Evolutionary conservation across 306 rosid genomes (phyloP), one percentile per base, ranked within the genome.

Genomic region (Cyclanthera cordifolia): DNA sequence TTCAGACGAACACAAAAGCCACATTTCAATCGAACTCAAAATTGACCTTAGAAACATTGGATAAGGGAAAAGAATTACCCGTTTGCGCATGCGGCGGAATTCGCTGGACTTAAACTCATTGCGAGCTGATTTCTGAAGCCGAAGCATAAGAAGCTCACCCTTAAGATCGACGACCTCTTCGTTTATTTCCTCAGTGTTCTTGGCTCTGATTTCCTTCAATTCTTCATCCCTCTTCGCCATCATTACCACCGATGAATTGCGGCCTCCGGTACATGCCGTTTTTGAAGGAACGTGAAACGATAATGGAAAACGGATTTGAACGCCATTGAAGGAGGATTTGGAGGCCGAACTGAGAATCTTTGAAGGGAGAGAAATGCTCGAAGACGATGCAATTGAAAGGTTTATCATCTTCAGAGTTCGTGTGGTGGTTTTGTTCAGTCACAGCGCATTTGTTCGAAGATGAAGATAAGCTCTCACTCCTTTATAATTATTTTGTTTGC

Each of bases 111-210:
- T 90, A 77, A 90, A 88, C 71, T 93, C 96, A 49, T 86, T 86
- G 10, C 95, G 85, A 25, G 84, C 88, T 0, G 99, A 90, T 82
- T 85, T 81, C 77, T 89, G 87, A 55, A 93, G 90, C 10, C 88
- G 85, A 74, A 90, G 99, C 99, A 93, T 86, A 20, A 86, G 64
- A 51, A 93, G 95, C 77, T 90, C 99, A 0, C 99, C 99, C 79
- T 93, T 79, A 49, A 93, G 99, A n/a, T 85, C 91, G 17, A 86
- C 53, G 19, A 93, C 90, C 76, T 90, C 95, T 51, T 93, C 90
- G 67, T 93, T 86, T 67, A 94, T 88, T 72, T 90, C 84, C 69
- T 94, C 90, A 0, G 87, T 83, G 43, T 77, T 73, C 75, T 85
- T 85, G 43, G 79, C 39, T 68, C 97, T 76, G 53, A 90, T 88